Evolutionary conservation across 768 basidiomycete species (phyloP), one percentile per base, ranked within the genome.

Genomic region (Termitomyces sp.): DNA sequence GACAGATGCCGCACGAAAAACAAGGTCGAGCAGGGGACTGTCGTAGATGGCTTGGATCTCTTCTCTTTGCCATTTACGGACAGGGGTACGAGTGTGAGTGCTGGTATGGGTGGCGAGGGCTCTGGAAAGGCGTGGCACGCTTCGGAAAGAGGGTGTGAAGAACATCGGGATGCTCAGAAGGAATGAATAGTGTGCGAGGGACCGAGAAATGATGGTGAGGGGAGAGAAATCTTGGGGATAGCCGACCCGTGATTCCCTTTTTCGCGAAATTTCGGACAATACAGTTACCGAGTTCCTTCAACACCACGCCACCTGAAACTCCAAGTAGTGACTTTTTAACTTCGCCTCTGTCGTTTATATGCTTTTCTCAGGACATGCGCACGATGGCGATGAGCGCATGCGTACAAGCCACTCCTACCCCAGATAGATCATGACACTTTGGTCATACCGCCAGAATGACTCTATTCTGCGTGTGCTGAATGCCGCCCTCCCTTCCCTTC

Each of bases 21-120:
- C 87, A 57, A 96, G 87, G 49, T 95, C 91, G 67, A 98, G 83
- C 56, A 98, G 74, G 7, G 96, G 92, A 4, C 81, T 80, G 72
- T 97, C 86, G 70, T 92, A 98, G 59, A 98, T 88, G 57, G 81
- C 74, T 71, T 94, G 88, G 60, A 98, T 89, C 74, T 97, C 93
- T 34, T 82, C 75, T 67, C 84, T 86, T 31, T 82, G 77, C 95
- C 94, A 96, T 63, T 87, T 79, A 66, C 84, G 81, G 46, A 87
- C 74, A 59, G 73, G 65, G 32, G 72, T 60, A 2, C 65, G 64
- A 9, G 71, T 57, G n/a, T 60, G 57, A 38, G 69, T 60, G 3
- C 79, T 67, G 25, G 84, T 82, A 70, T 86, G 85, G 2, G 88
- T 91, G 25, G 91, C 88, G 42, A 91, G 80, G 29, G 83, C 68